Evolutionary conservation across 2,329 filamentous ascomycete species (phyloP).

Genomic region (Arthrinium phaeospermum): DNA sequence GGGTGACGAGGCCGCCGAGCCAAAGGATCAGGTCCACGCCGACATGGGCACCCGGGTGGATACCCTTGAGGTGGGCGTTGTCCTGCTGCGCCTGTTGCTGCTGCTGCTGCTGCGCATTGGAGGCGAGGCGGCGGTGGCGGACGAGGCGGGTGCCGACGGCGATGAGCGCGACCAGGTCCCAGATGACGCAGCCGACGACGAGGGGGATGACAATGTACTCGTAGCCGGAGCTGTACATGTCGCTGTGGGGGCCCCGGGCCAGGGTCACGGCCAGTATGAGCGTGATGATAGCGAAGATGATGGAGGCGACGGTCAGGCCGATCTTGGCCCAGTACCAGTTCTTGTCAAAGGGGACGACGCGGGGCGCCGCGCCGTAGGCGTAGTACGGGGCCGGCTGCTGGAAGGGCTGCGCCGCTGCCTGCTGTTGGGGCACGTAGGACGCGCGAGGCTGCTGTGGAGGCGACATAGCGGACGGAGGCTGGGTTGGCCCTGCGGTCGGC

Average conservation of each 20-base stretch:
- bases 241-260: not conserved
- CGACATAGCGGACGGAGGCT: not conserved
- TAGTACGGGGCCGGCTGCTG: constrained; percentile 1
- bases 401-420: not conserved
- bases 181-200: constrained; percentile 11
- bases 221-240: not conserved
- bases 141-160: constrained; percentile 20
- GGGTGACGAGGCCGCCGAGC: constrained; percentile 20
- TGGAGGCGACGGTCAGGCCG: constrained; percentile 12
- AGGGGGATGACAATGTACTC: constrained; percentile 15
- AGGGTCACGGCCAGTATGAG: constrained; percentile 12
- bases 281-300: constrained; percentile 22
- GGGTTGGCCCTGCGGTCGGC: not conserved
- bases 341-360: constrained; percentile 24
- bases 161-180: constrained; percentile 24
- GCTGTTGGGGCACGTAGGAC: not conserved
- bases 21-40: constrained; percentile 23
- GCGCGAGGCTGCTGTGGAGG: not conserved
- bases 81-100: not conserved
- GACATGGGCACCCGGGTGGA: constrained; percentile 25
- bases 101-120: not conserved
- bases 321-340: constrained; percentile 24
- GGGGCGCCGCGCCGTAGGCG: not conserved
- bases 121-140: constrained; percentile 12
- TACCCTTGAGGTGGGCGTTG: not conserved